Conservation (phyloP, 1,139 yeast species). For the Chernovozyma sophiae-reginae region DNA sequence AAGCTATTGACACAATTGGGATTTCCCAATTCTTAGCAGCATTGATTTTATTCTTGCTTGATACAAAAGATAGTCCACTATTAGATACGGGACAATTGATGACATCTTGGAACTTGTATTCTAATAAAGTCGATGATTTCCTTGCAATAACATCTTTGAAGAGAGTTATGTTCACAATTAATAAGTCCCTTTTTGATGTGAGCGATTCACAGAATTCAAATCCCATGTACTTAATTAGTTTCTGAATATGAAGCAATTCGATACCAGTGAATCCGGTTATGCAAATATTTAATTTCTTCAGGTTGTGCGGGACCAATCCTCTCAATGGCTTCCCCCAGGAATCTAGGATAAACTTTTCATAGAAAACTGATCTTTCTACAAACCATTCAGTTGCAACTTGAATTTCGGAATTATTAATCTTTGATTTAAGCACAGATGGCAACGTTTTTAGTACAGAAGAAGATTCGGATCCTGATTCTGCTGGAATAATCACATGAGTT, state of each 20-base stretch:
- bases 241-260: constrained; percentile 70
- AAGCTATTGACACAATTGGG: constrained; percentile 54
- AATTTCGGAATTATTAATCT: constrained; percentile 21
- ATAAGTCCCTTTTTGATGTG: constrained; percentile 53
- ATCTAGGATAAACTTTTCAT: constrained; percentile 51
- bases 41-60: constrained; percentile 49
- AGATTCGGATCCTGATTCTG: constrained; percentile 28
- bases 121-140: constrained; percentile 37
- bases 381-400: constrained; percentile 75
- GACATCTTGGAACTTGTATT: constrained; percentile 32
- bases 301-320: constrained; percentile 29
- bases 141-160: constrained; percentile 31
- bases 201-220: constrained; percentile 50
- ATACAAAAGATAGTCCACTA: constrained; percentile 32
- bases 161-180: constrained; percentile 59
- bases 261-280: constrained; percentile 83
- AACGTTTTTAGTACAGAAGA: constrained; percentile 22
- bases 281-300: constrained; percentile 45
- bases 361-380: constrained; percentile 71
- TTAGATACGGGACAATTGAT: constrained; percentile 34
- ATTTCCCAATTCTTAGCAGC: constrained; percentile 56
- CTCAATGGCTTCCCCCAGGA: constrained; percentile 69
- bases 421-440: constrained; percentile 18
- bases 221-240: constrained; percentile 53
- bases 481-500: constrained; percentile 42